Evolutionary conservation across 129 eudicot genomes (phyloP), one percentile per base, ranked within the genome.

Genomic region (Helianthus tuberosus): DNA sequence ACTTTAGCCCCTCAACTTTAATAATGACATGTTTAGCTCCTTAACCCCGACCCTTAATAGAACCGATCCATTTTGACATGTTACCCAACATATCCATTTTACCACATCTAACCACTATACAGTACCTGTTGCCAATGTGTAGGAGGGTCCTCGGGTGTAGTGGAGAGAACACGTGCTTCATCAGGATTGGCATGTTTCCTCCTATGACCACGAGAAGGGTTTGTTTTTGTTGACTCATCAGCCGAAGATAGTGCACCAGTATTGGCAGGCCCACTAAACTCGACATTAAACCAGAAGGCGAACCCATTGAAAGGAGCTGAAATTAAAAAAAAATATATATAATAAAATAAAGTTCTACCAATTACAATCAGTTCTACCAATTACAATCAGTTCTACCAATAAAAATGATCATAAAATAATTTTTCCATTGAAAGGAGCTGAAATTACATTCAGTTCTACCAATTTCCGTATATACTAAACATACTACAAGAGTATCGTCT

Each of bases 71-170:
- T 46, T 67, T 10, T 25, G 20, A 10, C 57, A 32, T 6, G 8
- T 64, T 23, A 67, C 39, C n/a, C 17, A 44, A 27, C 55, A 43
- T n/a, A 2, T 62, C 46, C 5, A 62, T 13, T 62, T 32, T 8
- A 15, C 20, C 46, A 13, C 46, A 47, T 48, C 60, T 25, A 64
- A 65, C 53, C 32, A 77, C 6, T 14, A 78, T 47, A 32, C 47
- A 25, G 23, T 82, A 92, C 98, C 92, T 93, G 98, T 76, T 90
- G 97, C 98, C 98, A 93, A 74, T 93, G 98, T 57, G 98, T 93
- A 67, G 97, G 96, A 15, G 97, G 98, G 78, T 88, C 89, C 91
- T 93, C 98, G 3, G 98, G 98, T 81, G 98, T 97, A 49, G 98
- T 93, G 57, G 98, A 93, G 27, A 93, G 89, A 67, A 93, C 91